Conservation (phyloP, 2,329 filamentous ascomycete species). For the Zymoseptoria crescenta region DNA sequence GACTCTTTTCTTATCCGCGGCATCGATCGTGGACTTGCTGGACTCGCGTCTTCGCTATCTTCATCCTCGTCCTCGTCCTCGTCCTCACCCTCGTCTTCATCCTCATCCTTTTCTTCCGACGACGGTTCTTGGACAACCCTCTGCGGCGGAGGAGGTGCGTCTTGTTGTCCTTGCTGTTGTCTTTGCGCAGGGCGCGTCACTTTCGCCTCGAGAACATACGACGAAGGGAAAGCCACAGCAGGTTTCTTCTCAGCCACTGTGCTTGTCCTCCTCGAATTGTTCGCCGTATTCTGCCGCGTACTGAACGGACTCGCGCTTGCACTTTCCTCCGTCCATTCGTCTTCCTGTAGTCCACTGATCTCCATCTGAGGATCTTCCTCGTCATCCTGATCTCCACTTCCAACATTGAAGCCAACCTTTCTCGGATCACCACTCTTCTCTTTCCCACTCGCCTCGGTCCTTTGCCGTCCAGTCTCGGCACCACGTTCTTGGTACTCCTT, state of each 20-base stretch:
- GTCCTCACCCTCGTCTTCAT: not conserved
- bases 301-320: constrained; percentile 30
- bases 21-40: constrained; percentile 8
- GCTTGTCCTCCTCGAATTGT: constrained; percentile 29
- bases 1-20: constrained; percentile 3
- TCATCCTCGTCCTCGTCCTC: not conserved
- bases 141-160: not conserved
- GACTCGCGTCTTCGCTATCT: constrained; percentile 12
- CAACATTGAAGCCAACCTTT: constrained; percentile 29
- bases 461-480: constrained; percentile 12
- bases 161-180: not conserved
- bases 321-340: constrained; percentile 32
- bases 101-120: not conserved
- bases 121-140: not conserved
- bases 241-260: constrained; percentile 14
- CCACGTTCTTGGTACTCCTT: constrained; percentile 24
- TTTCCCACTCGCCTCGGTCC: constrained; percentile 9
- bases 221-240: constrained; percentile 4
- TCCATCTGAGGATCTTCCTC: constrained; percentile 24
- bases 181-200: not conserved
- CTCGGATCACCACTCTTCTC: constrained; percentile 12
- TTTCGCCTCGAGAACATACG: not conserved
- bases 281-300: constrained; percentile 30
- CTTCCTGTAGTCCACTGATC: constrained; percentile 25
- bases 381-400: constrained; percentile 18